Evolutionary conservation across 352 stramenopile species (phyloP).

Genomic region (Phytophthora ramorum): DNA sequence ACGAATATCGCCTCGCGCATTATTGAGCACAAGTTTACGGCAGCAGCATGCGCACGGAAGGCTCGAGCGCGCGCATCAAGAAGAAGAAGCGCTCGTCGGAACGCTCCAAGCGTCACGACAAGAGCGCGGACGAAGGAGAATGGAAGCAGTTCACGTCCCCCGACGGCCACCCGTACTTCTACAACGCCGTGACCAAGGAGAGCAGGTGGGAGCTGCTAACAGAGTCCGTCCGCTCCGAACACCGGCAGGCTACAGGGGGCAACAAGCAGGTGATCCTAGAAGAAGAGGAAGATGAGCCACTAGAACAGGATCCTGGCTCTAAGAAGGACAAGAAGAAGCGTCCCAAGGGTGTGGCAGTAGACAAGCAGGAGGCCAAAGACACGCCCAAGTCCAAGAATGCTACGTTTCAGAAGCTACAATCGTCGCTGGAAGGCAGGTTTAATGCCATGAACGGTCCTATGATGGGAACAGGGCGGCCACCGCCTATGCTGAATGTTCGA

Average conservation of each 20-base stretch:
- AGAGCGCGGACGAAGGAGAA: slow-evolving; percentile 13
- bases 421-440: slow-evolving; percentile 55
- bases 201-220: slow-evolving; percentile 67
- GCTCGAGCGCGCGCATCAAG: slow-evolving; percentile 12
- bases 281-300: slow-evolving; percentile 1
- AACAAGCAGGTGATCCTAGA: slow-evolving; percentile 14
- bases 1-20: neutral
- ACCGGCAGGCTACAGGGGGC: slow-evolving; percentile 14
- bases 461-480: slow-evolving; percentile 35
- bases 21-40: neutral
- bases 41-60: slow-evolving; percentile 8
- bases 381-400: slow-evolving; percentile 32
- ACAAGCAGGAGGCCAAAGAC: neutral
- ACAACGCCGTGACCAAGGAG: slow-evolving; percentile 68
- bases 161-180: slow-evolving; percentile 70
- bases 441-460: slow-evolving; percentile 28
- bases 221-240: slow-evolving; percentile 13
- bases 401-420: slow-evolving; percentile 61
- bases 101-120: slow-evolving; percentile 13
- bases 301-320: neutral
- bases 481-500: slow-evolving; percentile 41
- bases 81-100: slow-evolving; percentile 32
- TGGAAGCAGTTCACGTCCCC: slow-evolving; percentile 69
- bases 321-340: slow-evolving; percentile 22
- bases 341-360: slow-evolving; percentile 2